A percentile compares a stretch with the other conserved stretches of the same genome.
These are phyloP conservation scores for Phytophthora constricta DNA, from an alignment of 352 stramenopile genomes.

Conservation along the genomic window DNA sequence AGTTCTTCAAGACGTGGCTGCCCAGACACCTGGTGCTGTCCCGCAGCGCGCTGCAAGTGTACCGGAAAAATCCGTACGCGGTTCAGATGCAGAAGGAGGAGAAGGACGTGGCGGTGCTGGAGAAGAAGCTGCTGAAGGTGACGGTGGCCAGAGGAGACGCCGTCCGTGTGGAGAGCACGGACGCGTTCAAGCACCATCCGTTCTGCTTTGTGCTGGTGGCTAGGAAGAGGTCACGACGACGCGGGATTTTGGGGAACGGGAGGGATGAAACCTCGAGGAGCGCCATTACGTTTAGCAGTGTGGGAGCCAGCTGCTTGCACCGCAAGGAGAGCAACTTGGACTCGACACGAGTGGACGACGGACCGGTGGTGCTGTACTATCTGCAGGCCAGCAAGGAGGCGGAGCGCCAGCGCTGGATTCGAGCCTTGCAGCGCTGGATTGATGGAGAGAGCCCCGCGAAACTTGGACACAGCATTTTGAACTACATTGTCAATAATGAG, in stretches of 20 bases:
- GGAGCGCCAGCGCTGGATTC: conserved; percentile 78
- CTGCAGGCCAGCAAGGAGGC: conserved; percentile 66
- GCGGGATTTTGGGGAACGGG: conserved; percentile 10
- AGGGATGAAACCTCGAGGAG: conserved; percentile 21
- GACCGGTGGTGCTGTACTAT: conserved; percentile 68
- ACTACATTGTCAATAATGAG: conserved; percentile 82
- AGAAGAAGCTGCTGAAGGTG: conserved; percentile 72
- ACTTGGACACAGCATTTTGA: conserved; percentile 62
- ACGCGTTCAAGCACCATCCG: conserved; percentile 66
- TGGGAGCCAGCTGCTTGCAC: conserved; percentile 55
- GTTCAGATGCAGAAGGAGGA: conserved; percentile 25
- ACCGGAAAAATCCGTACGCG: conserved; percentile 69
- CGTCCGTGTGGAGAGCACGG: conserved; percentile 62
- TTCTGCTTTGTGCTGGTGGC: conserved; percentile 71
- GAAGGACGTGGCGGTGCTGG: conserved; percentile 52
- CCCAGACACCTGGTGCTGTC: conserved; percentile 76
- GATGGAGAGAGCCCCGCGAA: conserved; percentile 61
- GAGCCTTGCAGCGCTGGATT: conserved; percentile 75
- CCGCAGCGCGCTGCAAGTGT: conserved; percentile 64
- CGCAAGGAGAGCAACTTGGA: conserved; percentile 68
- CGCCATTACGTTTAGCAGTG: conserved; percentile 25
- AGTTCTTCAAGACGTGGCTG: conserved; percentile 83
- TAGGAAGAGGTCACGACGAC: conserved; percentile 59
- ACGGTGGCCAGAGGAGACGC: conserved; percentile 68
- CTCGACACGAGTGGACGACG: conserved; percentile 38